Percentiles rank a stretch among this genome's conserved stretches.
Conservation (phyloP, 192 early-diverging fungal species). For the Entrophospora sp. region DNA sequence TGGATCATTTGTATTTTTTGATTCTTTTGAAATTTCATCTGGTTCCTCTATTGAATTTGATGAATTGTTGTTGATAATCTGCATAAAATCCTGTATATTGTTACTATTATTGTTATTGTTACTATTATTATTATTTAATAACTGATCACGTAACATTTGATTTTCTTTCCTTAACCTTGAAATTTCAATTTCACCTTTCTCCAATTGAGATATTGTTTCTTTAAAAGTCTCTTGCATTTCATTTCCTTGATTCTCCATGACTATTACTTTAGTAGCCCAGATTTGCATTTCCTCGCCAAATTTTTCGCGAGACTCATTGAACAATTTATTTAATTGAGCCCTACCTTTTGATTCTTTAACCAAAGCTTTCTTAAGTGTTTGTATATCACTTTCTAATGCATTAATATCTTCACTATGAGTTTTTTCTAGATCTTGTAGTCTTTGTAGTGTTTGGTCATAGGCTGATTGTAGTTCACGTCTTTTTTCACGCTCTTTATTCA, state of each 20-base stretch:
- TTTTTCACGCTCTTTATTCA: constrained; percentile 18
- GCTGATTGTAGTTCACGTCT: constrained; percentile 2
- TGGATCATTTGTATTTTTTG: not conserved
- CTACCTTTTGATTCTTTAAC: constrained; percentile 4
- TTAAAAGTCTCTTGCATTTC: constrained; percentile 19
- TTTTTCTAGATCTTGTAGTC: constrained; percentile 5
- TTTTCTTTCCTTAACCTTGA: constrained; percentile 5
- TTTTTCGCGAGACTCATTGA: constrained; percentile 9
- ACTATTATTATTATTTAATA: not conserved
- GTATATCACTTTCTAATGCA: constrained; percentile 10
- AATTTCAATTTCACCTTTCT: constrained; percentile 15
- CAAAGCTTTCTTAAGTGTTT: constrained; percentile 4
- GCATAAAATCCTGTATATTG: no score
- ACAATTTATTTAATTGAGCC: constrained; percentile 16
- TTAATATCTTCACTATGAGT: constrained; percentile 10
- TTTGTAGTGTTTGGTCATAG: not conserved
- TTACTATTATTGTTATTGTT: constrained; percentile 11
- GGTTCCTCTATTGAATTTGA: constrained; percentile 1
- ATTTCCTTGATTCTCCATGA: constrained; percentile 18
- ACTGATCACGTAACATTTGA: constrained; percentile 1
- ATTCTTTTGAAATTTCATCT: constrained; percentile 10
- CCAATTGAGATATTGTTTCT: constrained; percentile 9
- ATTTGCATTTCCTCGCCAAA: constrained; percentile 14
- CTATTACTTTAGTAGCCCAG: constrained; percentile 13
- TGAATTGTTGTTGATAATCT: no score